Evolutionary conservation across 1,284 basidiomycete genomes (phyloP).

Genomic region (Melanopsichium pennsylvanicum): DNA sequence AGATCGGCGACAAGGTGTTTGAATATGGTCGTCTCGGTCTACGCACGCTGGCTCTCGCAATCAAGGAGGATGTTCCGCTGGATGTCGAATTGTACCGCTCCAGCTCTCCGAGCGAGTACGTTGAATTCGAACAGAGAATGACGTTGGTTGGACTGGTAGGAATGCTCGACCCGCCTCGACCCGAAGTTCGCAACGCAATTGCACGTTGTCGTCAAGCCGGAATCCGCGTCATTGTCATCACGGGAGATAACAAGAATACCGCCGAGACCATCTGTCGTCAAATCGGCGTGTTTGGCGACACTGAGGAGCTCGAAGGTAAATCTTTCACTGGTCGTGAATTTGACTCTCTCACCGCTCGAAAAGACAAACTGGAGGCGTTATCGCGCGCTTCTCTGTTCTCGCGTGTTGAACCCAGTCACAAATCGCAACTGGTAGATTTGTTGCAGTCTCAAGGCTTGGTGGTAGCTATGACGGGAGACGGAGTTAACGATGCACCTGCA

Average conservation of each 20-base stretch:
- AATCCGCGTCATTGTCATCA: conserved; percentile 95
- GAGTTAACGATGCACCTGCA: conserved; percentile 68
- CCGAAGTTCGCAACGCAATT: conserved; percentile 86
- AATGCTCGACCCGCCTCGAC: conserved; percentile 97
- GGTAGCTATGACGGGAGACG: conserved; percentile 81
- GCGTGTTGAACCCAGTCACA: conserved; percentile 93
- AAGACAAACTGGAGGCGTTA: conserved; percentile 84
- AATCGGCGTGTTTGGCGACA: conserved; percentile 82
- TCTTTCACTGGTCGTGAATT: conserved; percentile 93
- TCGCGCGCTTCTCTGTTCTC: conserved; percentile 87
- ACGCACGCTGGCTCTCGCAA: conserved; percentile 89
- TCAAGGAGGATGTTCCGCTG: conserved; percentile 73
- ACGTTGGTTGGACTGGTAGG: conserved; percentile 94
- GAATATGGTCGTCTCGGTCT: conserved; percentile 83
- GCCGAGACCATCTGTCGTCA: conserved; percentile 96
- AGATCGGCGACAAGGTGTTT: conserved; percentile 74
- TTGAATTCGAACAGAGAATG: conserved; percentile 79
- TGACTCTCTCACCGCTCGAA: conserved; percentile 76
- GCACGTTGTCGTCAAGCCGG: conserved; percentile 90
- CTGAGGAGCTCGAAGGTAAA: conserved; percentile 74
- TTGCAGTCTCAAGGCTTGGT: conserved; percentile 91
- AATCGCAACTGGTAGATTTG: conserved; percentile 91
- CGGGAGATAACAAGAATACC: conserved; percentile 97
- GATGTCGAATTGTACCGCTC: conserved; percentile 72
- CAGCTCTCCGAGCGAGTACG: conserved; percentile 75